Base-by-base conservation (phyloP, 495 filamentous ascomycete genomes). In the Stereocaulon alpinum region DNA sequence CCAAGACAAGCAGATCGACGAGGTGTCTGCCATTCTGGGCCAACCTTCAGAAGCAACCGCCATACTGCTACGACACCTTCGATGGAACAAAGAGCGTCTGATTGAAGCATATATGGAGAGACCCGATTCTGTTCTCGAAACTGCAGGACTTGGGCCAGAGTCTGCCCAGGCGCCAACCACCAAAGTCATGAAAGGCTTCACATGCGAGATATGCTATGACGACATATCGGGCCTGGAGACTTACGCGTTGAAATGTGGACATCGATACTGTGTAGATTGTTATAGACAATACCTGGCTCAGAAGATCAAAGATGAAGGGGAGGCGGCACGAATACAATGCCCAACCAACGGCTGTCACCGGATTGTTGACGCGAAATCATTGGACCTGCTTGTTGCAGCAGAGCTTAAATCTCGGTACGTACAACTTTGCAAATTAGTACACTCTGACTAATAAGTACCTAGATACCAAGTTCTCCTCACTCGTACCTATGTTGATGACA, bases 141-240 rank as follows among this genome's bases (percentile, higher is more conserved):
- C 83, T 49, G 89, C 92, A 14, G 93, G 93, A 6, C 74, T 98
- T 40, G 86, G 87, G 20, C 78, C 82, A 30, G 81, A 75, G 51
- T 77, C 79, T n/a, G 70, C 77, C n/a, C 72, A 75, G 10, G 77
- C 76, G 18, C 87, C 87, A 7, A 83, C 78, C 65, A 78, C 92
- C 12, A 79, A 89, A 64, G 74, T 78, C 40, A 72, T 94, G 24
- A 77, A 80, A 12, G 88, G 83, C 5, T 98, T 98, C 70, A 76
- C 81, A 60, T 98, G 93, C 73, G 89, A 93, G 50, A 98, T 98
- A 63, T 98, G 93, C 72, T 98, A 88, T 71, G 91, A 98, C 60
- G 94, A 98, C 62, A 84, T 79, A 15, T 74, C 80, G 6, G 84
- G 83, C 0, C 71, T 96, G n/a, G 73, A 89, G 66, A 91, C 88